Base-by-base conservation (phyloP, 441 rosid genomes). In the Gossypium laxum region DNA sequence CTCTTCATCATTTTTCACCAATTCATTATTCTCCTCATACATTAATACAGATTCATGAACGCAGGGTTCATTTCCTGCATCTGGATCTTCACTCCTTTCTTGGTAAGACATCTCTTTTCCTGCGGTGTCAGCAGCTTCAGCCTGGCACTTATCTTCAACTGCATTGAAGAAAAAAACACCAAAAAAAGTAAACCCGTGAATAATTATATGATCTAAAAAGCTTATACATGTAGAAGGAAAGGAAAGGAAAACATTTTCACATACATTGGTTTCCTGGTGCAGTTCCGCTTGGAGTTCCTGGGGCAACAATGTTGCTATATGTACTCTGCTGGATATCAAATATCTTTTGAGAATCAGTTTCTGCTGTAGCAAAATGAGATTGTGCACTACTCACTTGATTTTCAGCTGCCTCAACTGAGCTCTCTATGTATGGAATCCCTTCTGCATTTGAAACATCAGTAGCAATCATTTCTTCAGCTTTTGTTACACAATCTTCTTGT, bases 1-100 rank as follows among this genome's bases (percentile, higher is more conserved):
- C 64, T 73, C 74, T 57, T 30, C 28, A 15, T 34, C 75, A 54
- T 65, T 63, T 30, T 26, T 26, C 34, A 18, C 63, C 55, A 5
- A 43, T 15, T 1, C 15, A 41, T 50, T 61, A 14, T 68, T 22
- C 30, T 32, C 68, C 48, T 55, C 7, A 12, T 0, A 1, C 6
- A 0, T 24, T 22, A 52, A 10, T 43, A 5, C 17, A 62, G 71
- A 34, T 17, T 60, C 69, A 55, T 48, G 14, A 11, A 21, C 56
- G 52, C 47, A 30, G 11, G 19, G 54, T 12, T 15, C 18, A 41
- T 55, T 55, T 69, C 38, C 21, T 69, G 30, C 8, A 34, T 21
- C 38, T 7, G 45, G n/a, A 52, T 69, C 41, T 21, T 56, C 64
- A 38, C 0, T 55, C 52, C 12, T 41, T 70, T 32, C 64, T 41